phyloP scores from a whole-genome alignment of 495 filamentous ascomycete species.

The Opeltia flavorubescens region DNA sequence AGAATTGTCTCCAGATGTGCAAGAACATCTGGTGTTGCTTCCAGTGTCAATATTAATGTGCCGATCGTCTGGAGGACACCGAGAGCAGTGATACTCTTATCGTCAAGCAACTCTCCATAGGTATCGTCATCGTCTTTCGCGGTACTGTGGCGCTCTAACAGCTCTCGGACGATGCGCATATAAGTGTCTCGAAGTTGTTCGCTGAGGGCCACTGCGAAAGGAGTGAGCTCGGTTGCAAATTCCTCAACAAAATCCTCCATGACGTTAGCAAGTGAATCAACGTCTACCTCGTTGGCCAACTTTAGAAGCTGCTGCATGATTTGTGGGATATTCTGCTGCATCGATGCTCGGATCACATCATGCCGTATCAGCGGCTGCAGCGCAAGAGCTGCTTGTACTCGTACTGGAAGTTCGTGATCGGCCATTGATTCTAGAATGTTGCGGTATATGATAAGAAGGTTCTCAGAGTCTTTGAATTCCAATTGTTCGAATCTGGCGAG shows the following conservation, averaged over 20 bases:
- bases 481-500: slow-evolving; percentile 95
- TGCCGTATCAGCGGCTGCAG: slow-evolving; percentile 91
- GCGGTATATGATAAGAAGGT: slow-evolving; percentile 86
- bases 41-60: slow-evolving; percentile 87
- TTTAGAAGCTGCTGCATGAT: slow-evolving; percentile 99
- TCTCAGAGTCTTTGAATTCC: slow-evolving; percentile 88
- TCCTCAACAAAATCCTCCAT: slow-evolving; percentile 99
- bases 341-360: slow-evolving; percentile 79
- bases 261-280: slow-evolving; percentile 91
- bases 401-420: slow-evolving; percentile 75
- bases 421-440: slow-evolving; percentile 97
- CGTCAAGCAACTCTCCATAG: slow-evolving; percentile 84
- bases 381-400: slow-evolving; percentile 88
- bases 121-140: slow-evolving; percentile 61
- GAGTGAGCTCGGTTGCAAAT: slow-evolving; percentile 87
- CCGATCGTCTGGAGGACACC: slow-evolving; percentile 96
- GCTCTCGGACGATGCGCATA: slow-evolving; percentile 79
- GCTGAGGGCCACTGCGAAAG: slow-evolving; percentile 93
- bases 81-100: slow-evolving; percentile 95
- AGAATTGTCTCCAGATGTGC: slow-evolving; percentile 86
- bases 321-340: slow-evolving; percentile 97
- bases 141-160: slow-evolving; percentile 61
- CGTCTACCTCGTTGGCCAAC: slow-evolving; percentile 88
- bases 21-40: slow-evolving; percentile 91
- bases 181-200: slow-evolving; percentile 96